A percentile compares a stretch with the other conserved stretches of the same genome.
These are phyloP conservation scores for Salix viminalis DNA, from an alignment of 345 rosid species.

Conservation along the genomic window DNA sequence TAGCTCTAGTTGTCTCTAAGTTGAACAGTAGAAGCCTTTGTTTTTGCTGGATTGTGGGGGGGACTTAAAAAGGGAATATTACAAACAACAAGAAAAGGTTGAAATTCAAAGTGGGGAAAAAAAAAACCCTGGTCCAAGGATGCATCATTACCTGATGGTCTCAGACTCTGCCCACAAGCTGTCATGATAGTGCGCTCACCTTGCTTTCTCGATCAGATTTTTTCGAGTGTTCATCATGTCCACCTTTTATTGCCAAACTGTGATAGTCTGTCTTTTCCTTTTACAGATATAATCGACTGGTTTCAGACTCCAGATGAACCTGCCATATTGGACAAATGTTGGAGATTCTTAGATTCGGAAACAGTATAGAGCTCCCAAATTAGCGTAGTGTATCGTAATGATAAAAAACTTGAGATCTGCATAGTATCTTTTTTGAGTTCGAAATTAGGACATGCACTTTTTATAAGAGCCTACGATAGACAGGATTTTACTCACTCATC, in stretches of 20 bases:
- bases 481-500: too few relatives aligned
- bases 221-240: not conserved
- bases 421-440: too few relatives aligned
- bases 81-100: not conserved
- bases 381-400: too few relatives aligned
- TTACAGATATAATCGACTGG: not conserved
- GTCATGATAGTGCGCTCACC: not conserved
- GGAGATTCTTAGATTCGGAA: not conserved
- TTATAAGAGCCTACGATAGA: fast-evolving
- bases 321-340: not conserved
- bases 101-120: not conserved
- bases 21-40: not conserved
- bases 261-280: not conserved
- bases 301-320: not conserved
- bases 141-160: not conserved
- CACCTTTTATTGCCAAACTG: not conserved
- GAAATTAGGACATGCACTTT: too few relatives aligned
- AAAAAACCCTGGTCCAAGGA: not conserved
- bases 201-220: not conserved
- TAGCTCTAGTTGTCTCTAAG: not conserved
- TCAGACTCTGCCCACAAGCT: not conserved
- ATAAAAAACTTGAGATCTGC: too few relatives aligned
- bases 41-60: not conserved
- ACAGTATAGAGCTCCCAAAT: not conserved
- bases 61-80: not conserved